Conservation (phyloP, 345 rosid species). For the Cochlearia excelsa region DNA sequence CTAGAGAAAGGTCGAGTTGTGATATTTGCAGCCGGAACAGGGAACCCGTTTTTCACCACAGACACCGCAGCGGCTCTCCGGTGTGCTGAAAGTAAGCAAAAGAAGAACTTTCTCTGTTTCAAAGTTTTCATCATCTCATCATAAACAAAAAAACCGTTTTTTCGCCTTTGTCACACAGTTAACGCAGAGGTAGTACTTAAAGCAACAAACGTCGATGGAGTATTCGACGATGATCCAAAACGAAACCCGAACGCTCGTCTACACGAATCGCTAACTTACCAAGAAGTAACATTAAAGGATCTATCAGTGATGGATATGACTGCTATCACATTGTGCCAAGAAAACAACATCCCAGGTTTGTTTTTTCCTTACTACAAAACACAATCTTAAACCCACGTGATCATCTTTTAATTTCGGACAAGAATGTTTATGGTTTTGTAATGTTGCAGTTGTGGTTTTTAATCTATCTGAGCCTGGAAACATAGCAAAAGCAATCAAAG, state of each 20-base stretch:
- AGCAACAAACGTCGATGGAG: slow-evolving; percentile 93
- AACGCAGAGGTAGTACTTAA: slow-evolving; percentile 92
- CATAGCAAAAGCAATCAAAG: slow-evolving; percentile 67
- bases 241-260: slow-evolving; percentile 78
- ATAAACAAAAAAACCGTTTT: neutral
- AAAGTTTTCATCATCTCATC: neutral
- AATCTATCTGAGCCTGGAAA: slow-evolving; percentile 78
- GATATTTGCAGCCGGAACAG: slow-evolving; percentile 97
- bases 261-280: slow-evolving; percentile 68
- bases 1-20: slow-evolving; percentile 92
- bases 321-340: slow-evolving; percentile 91
- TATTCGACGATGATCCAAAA: slow-evolving; percentile 81
- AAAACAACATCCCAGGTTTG: slow-evolving; percentile 91
- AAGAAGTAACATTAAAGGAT: slow-evolving; percentile 83
- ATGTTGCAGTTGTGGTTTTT: slow-evolving; percentile 75
- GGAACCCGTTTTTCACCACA: slow-evolving; percentile 96
- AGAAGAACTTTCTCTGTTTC: neutral
- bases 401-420: slow-evolving; percentile 31
- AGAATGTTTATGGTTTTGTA: neutral
- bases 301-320: slow-evolving; percentile 99
- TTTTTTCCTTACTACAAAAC: neutral
- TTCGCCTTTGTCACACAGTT: slow-evolving; percentile 37
- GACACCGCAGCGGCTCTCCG: slow-evolving; percentile 96
- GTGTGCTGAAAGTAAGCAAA: slow-evolving; percentile 86
- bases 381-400: neutral